Percentiles rank a stretch among this genome's conserved stretches.
Evolutionary conservation across 2,329 filamentous ascomycete genomes (phyloP).

Genomic region (Pseudocercospora musae): DNA sequence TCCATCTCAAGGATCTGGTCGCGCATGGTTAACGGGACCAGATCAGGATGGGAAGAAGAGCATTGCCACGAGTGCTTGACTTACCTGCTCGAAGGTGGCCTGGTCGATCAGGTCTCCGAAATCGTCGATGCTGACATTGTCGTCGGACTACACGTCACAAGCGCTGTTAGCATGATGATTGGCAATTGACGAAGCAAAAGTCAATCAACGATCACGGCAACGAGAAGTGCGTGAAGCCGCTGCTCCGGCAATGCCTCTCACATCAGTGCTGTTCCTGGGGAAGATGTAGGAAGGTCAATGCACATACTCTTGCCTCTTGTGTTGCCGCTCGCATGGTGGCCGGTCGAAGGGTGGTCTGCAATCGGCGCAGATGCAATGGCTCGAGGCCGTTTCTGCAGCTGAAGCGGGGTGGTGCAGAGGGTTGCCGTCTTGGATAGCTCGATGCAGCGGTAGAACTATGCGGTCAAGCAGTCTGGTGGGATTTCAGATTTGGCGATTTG

Average conservation of each 20-base stretch:
- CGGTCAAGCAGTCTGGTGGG: slow-evolving; percentile 1
- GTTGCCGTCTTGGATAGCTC: neutral
- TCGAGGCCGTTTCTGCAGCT: slow-evolving; percentile 5
- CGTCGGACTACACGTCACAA: slow-evolving; percentile 40
- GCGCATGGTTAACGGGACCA: neutral
- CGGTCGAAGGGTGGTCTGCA: neutral
- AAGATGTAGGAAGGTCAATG: slow-evolving; percentile 11
- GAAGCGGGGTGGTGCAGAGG: neutral
- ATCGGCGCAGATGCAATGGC: neutral
- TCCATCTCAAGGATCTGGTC: slow-evolving; percentile 88
- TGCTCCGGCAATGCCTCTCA: neutral
- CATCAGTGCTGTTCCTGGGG: neutral
- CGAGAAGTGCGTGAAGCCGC: no score
- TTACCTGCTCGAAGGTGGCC: slow-evolving; percentile 72
- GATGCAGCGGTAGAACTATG: no score
- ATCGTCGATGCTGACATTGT: slow-evolving; percentile 50
- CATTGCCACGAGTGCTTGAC: neutral
- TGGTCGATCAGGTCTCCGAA: slow-evolving; percentile 75
- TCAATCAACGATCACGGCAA: no score
- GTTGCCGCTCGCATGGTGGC: slow-evolving; percentile 24
- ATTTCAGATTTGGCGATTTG: slow-evolving; percentile 8
- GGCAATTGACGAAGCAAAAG: no score
- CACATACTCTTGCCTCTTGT: slow-evolving; percentile 22
- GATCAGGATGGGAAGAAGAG: neutral
- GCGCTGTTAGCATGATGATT: slow-evolving; percentile 26